phyloP scores from a whole-genome alignment of 2,329 filamentous ascomycete genomes.

The Gyromitra esculenta region DNA sequence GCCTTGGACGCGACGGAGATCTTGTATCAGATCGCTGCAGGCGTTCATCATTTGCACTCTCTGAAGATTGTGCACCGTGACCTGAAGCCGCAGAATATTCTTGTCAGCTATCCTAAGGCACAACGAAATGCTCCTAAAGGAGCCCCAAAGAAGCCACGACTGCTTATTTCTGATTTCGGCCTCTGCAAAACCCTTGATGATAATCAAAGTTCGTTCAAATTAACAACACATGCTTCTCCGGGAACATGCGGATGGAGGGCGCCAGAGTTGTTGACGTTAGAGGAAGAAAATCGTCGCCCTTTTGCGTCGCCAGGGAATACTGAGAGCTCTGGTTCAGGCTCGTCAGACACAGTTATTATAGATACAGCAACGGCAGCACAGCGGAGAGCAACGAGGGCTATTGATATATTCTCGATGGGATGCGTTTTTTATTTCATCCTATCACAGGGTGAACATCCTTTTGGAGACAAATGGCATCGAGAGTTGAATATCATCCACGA shows the following conservation, averaged over 20 bases:
- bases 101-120: slow-evolving; percentile 74
- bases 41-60: slow-evolving; percentile 86
- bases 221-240: slow-evolving; percentile 78
- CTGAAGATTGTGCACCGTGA: slow-evolving; percentile 96
- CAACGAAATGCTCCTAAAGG: slow-evolving; percentile 58
- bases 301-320: slow-evolving; percentile 61
- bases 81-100: slow-evolving; percentile 96
- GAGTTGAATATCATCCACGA: slow-evolving; percentile 98
- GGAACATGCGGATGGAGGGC: slow-evolving; percentile 97
- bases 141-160: slow-evolving; percentile 74
- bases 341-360: slow-evolving; percentile 68
- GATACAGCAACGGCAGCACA: slow-evolving; percentile 65
- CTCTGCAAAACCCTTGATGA: slow-evolving; percentile 97
- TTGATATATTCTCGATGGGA: slow-evolving; percentile 96
- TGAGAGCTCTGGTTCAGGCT: slow-evolving; percentile 70
- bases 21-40: slow-evolving; percentile 87
- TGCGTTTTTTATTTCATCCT: slow-evolving; percentile 99
- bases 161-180: slow-evolving; percentile 97
- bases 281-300: slow-evolving; percentile 65
- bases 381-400: slow-evolving; percentile 89
- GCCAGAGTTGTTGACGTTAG: slow-evolving; percentile 86
- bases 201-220: slow-evolving; percentile 91
- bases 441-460: slow-evolving; percentile 89
- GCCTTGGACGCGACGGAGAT: slow-evolving; percentile 80
- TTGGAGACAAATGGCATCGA: slow-evolving; percentile 92